Conservation (phyloP, 2,329 filamentous ascomycete genomes). For the Epichloe coenophiala region DNA sequence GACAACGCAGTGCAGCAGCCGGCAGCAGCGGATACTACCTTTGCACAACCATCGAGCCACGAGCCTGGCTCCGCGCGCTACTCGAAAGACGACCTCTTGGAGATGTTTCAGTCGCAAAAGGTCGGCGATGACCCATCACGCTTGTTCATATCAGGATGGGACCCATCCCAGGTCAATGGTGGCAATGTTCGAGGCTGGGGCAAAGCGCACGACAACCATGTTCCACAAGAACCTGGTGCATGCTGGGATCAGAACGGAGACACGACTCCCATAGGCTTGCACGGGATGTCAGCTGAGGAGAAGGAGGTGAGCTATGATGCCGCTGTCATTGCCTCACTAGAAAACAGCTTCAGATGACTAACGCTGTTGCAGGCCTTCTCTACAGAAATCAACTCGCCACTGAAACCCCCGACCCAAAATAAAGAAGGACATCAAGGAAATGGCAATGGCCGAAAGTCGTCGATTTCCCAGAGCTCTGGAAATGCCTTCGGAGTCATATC, state of each 20-base stretch:
- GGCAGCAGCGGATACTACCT: constrained; percentile 19
- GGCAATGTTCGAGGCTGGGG: constrained; percentile 55
- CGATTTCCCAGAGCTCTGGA: constrained; percentile 57
- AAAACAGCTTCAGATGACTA: constrained; percentile 5
- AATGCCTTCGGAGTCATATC: constrained; percentile 58
- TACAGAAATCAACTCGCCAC: constrained; percentile 80
- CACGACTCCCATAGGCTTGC: constrained; percentile 56
- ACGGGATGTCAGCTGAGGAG: constrained; percentile 53
- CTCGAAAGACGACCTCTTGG: constrained; percentile 64
- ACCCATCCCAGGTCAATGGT: constrained; percentile 59
- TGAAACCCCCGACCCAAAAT: constrained; percentile 75
- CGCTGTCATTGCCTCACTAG: not conserved
- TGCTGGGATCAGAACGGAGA: constrained; percentile 75
- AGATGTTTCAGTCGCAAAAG: constrained; percentile 47
- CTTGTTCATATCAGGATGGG: constrained; percentile 67
- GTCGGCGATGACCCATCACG: constrained; percentile 42
- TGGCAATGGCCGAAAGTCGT: constrained; percentile 65
- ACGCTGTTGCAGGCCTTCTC: constrained; percentile 50
- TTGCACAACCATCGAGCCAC: constrained; percentile 17
- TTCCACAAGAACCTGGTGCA: constrained; percentile 69
- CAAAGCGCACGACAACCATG: constrained; percentile 59
- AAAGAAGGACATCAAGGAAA: constrained; percentile 45
- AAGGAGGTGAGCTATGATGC: constrained; percentile 33
- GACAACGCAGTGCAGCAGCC: constrained; percentile 28
- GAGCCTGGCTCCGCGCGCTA: constrained; percentile 46